Evolutionary conservation across 371 early-diverging fungal genomes (phyloP).

Genomic region (Circinella umbellata): DNA sequence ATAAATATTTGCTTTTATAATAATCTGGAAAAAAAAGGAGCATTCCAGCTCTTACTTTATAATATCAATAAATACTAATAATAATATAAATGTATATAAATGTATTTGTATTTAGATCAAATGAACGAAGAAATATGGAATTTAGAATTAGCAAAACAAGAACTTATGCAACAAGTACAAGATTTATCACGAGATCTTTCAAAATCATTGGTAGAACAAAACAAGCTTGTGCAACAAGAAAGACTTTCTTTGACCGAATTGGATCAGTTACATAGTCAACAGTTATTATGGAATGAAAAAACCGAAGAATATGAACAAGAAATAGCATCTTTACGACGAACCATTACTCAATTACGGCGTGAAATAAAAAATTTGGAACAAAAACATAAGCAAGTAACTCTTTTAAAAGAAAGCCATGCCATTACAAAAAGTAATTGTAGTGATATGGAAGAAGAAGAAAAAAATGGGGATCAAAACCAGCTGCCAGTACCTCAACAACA

Average conservation of each 20-base stretch:
- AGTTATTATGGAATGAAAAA: conserved; percentile 23
- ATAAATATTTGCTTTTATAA: no score
- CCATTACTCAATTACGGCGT: conserved; percentile 19
- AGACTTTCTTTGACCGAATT: conserved; percentile 40
- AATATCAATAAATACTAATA: no score
- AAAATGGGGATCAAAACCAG: not conserved
- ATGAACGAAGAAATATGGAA: conserved; percentile 46
- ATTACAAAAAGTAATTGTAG: not conserved
- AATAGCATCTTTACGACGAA: conserved; percentile 20
- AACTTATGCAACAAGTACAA: conserved; percentile 43
- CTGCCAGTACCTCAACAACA: no score
- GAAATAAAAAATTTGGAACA: conserved; percentile 21
- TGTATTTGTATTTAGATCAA: conserved; percentile 20
- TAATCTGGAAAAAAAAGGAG: no score
- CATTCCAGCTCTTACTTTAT: no score
- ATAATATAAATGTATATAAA: no score
- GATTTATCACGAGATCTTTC: conserved; percentile 50
- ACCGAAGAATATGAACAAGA: conserved; percentile 29
- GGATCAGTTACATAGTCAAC: conserved; percentile 24
- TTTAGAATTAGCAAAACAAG: conserved; percentile 44
- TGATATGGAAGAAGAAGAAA: not conserved
- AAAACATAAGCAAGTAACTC: conserved; percentile 2
- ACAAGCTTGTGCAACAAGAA: conserved; percentile 2
- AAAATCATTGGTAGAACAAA: conserved; percentile 28
- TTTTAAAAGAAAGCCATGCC: not conserved